Evolutionary conservation across 1,284 basidiomycete genomes (phyloP).

Genomic region (Boletus smithii): DNA sequence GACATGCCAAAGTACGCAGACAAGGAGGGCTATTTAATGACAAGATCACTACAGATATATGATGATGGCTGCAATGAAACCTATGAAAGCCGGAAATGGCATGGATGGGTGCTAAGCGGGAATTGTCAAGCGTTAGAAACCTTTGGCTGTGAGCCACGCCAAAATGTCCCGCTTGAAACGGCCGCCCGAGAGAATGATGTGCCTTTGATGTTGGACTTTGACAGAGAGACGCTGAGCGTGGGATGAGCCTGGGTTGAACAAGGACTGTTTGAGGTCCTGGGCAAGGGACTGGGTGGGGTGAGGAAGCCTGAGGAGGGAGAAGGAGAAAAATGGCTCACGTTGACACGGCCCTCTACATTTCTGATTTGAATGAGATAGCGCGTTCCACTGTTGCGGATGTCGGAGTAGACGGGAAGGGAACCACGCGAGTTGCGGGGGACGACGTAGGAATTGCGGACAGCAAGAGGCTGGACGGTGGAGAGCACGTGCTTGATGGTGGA

Average conservation of each 20-base stretch:
- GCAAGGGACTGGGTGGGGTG: conserved; percentile 44
- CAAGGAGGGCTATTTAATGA: conserved; percentile 23
- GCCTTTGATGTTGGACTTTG: conserved; percentile 42
- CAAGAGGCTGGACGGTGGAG: conserved; percentile 17
- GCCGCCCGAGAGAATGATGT: conserved; percentile 56
- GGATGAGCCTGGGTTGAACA: conserved; percentile 45
- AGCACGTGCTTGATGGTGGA: conserved; percentile 20
- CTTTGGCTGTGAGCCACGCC: conserved; percentile 55
- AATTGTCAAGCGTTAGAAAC: conserved; percentile 51
- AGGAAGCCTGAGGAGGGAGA: not conserved
- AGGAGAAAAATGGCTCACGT: conserved; percentile 32
- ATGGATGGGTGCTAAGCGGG: no score
- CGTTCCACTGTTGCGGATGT: conserved; percentile 61
- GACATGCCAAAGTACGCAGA: not conserved
- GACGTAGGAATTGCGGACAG: conserved; percentile 43
- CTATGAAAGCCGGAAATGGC: no score
- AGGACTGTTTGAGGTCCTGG: conserved; percentile 44
- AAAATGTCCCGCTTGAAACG: conserved; percentile 55
- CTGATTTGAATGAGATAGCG: conserved; percentile 48
- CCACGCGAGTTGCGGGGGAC: conserved; percentile 62
- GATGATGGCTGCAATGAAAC: no score
- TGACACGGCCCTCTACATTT: conserved; percentile 45
- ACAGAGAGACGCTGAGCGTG: conserved; percentile 49
- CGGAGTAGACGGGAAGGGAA: conserved; percentile 68
- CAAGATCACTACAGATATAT: conserved; percentile 10